Conservation (phyloP, 2,329 filamentous ascomycete species). For the Shiraia sp. region DNA sequence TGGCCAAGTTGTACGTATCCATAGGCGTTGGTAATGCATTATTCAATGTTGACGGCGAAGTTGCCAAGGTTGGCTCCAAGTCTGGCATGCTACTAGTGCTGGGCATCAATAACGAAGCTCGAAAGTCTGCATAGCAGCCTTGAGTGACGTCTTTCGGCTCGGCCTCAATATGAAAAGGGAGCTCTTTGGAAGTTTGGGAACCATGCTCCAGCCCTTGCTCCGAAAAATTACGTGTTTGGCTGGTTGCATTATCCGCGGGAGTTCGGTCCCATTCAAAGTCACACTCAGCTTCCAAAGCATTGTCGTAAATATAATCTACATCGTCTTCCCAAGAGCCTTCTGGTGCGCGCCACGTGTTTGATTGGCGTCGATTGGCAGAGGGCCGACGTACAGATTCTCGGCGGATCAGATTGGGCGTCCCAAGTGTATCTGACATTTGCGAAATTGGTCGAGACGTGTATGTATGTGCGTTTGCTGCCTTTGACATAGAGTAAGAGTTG, state of each 20-base stretch:
- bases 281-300: conserved; percentile 63
- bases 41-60: conserved; percentile 37
- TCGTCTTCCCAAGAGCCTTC: conserved; percentile 63
- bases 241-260: conserved; percentile 33
- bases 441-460: conserved; percentile 38
- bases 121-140: conserved; percentile 25
- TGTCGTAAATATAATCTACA: conserved; percentile 65
- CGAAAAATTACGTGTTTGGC: conserved; percentile 32
- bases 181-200: conserved; percentile 1
- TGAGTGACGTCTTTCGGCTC: conserved; percentile 16
- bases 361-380: conserved; percentile 30
- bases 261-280: conserved; percentile 61
- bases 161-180: neutral
- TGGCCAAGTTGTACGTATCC: conserved; percentile 18
- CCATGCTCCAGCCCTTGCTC: neutral
- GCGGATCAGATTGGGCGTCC: conserved; percentile 45
- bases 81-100: conserved; percentile 37
- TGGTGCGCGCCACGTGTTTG: conserved; percentile 40
- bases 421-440: conserved; percentile 52
- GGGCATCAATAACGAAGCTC: conserved; percentile 33
- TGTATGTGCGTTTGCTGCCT: conserved; percentile 17
- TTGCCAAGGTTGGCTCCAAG: conserved; percentile 37
- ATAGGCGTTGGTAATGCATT: conserved; percentile 34
- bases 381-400: conserved; percentile 26
- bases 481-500: conserved; percentile 30